Conservation (phyloP, 306 rosid species). For the Phaseolus lunatus region DNA sequence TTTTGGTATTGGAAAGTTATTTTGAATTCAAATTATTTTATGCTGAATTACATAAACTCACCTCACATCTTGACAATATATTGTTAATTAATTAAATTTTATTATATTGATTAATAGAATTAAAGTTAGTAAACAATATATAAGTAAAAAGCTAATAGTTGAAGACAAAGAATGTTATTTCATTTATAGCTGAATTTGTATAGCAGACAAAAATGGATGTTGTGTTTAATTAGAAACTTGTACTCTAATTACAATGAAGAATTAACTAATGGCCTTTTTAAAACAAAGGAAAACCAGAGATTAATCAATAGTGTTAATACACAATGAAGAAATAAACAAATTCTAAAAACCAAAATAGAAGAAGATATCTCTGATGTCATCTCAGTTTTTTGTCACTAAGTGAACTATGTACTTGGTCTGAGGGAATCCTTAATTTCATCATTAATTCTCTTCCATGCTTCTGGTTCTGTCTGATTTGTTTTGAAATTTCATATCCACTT, state of each 20-base stretch:
- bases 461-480: neutral
- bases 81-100: too few species aligned
- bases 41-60: too few species aligned
- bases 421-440: neutral
- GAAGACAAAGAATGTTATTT: slow-evolving; percentile 7
- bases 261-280: neutral
- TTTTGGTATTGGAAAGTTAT: too few species aligned
- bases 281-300: neutral
- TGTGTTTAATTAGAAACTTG: neutral
- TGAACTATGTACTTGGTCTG: neutral
- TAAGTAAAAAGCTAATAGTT: neutral
- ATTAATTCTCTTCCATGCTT: neutral
- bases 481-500: too few species aligned
- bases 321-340: slow-evolving; percentile 46
- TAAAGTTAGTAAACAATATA: too few species aligned
- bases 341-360: neutral
- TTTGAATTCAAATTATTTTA: too few species aligned
- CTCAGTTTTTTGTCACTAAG: neutral
- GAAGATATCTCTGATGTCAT: slow-evolving; percentile 10
- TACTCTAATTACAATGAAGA: slow-evolving; percentile 27
- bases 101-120: too few species aligned
- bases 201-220: neutral
- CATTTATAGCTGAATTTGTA: neutral
- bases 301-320: slow-evolving; percentile 13
- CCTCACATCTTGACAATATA: too few species aligned